phyloP scores from a whole-genome alignment of 2,329 filamentous ascomycete species.

The Domatiomyces globalis region DNA sequence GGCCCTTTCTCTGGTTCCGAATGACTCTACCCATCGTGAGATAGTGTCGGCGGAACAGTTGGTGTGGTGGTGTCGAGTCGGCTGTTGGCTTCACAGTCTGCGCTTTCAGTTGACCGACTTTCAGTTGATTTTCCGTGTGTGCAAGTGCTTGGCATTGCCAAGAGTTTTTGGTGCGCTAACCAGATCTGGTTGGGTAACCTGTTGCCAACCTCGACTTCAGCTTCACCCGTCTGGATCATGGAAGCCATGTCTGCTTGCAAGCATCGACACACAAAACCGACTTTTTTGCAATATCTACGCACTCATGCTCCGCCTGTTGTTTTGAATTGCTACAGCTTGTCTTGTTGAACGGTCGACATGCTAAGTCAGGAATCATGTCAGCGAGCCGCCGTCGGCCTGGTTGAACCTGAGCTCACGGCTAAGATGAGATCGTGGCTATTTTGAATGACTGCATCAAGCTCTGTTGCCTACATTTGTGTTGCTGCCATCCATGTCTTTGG shows the following conservation, averaged over 20 bases:
- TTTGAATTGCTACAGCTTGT: neutral
- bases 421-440: neutral
- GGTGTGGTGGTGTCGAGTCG: neutral
- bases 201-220: neutral
- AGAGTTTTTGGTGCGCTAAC: neutral
- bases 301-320: neutral
- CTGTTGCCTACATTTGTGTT: too few relatives aligned
- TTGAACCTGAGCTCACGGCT: neutral
- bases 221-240: too few relatives aligned
- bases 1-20: conserved; percentile 64
- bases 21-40: conserved; percentile 54
- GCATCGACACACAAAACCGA: too few relatives aligned
- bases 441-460: neutral
- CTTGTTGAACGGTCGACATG: too few relatives aligned
- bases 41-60: conserved; percentile 22
- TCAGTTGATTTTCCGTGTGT: conserved; percentile 1
- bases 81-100: neutral
- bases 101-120: conserved; percentile 1
- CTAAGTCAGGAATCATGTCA: too few relatives aligned
- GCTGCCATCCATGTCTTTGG: neutral
- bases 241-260: too few relatives aligned
- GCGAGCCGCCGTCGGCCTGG: too few relatives aligned
- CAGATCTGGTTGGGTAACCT: neutral
- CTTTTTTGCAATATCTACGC: too few relatives aligned
- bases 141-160: neutral